These are phyloP conservation scores for Austroboletus festivus DNA, from an alignment of 768 basidiomycete genomes.

Conservation along the genomic window DNA sequence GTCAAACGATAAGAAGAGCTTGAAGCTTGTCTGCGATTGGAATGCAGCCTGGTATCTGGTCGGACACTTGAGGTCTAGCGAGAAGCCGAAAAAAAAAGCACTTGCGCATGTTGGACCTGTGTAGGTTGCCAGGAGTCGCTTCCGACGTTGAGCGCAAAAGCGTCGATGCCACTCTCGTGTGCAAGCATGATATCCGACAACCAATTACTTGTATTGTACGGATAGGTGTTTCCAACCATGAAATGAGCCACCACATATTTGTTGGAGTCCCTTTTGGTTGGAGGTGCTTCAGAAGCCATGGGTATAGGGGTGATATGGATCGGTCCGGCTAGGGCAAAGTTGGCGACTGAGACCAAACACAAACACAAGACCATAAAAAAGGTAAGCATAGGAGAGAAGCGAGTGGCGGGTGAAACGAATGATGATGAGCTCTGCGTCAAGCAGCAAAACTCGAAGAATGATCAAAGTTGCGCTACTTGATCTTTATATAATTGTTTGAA, in stretches of 20 bases:
- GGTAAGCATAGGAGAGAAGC: slow-evolving; percentile 17
- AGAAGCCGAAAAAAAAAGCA: slow-evolving; percentile 18
- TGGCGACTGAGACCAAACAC: slow-evolving; percentile 3
- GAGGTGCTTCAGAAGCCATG: not conserved
- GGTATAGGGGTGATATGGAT: slow-evolving; percentile 6
- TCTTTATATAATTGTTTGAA: too few relatives aligned
- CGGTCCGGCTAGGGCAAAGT: slow-evolving; percentile 19
- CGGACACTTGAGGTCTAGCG: too few relatives aligned
- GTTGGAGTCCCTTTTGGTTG: slow-evolving; percentile 13
- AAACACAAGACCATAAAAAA: slow-evolving; percentile 11
- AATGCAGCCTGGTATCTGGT: slow-evolving; percentile 54
- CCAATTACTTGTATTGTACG: slow-evolving; percentile 46
- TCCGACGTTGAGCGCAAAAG: slow-evolving; percentile 71
- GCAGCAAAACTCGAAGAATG: slow-evolving; percentile 6
- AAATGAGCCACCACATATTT: slow-evolving; percentile 58
- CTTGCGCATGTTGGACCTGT: slow-evolving; percentile 63
- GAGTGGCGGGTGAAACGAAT: slow-evolving; percentile 16
- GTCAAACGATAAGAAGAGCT: slow-evolving; percentile 75
- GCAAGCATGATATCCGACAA: slow-evolving; percentile 56
- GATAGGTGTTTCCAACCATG: slow-evolving; percentile 65
- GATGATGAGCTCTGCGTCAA: slow-evolving; percentile 14
- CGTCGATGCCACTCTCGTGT: slow-evolving; percentile 57
- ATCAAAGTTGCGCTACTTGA: too few relatives aligned
- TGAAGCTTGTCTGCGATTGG: slow-evolving; percentile 54
- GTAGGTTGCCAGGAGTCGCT: slow-evolving; percentile 58